phyloP scores from a whole-genome alignment of 2,329 filamentous ascomycete species.

The Talaromyces sp. region DNA sequence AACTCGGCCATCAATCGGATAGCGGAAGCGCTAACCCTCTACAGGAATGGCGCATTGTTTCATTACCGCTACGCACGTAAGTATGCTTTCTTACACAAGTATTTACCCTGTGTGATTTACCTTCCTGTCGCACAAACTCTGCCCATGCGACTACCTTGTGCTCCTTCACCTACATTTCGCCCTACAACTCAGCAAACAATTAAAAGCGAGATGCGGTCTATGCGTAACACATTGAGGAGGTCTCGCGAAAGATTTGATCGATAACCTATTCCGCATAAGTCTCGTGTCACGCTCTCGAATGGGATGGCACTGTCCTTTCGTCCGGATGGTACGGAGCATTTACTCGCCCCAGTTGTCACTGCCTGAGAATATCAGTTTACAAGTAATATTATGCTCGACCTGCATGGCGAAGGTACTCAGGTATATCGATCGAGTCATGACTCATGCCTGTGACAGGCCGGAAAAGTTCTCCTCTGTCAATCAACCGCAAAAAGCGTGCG shows the following conservation, averaged over 20 bases:
- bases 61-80: background rate
- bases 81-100: background rate
- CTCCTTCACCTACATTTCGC: background rate
- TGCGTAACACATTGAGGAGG: background rate
- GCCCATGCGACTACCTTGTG: background rate
- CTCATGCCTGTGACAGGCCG: background rate
- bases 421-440: background rate
- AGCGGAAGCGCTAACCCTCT: constrained; percentile 1
- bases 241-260: background rate
- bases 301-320: background rate
- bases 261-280: background rate
- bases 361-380: too few relatives aligned
- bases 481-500: background rate
- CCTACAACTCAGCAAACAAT: background rate
- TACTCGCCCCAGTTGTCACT: background rate
- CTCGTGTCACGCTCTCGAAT: background rate
- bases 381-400: too few relatives aligned
- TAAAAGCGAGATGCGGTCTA: background rate
- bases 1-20: constrained; percentile 1
- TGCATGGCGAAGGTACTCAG: background rate
- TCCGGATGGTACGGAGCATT: background rate
- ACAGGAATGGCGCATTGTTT: background rate
- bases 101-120: background rate
- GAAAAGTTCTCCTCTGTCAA: background rate
- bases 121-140: background rate